Conservation (phyloP, 2,329 filamentous ascomycete species). For the Penicillium sp. region DNA sequence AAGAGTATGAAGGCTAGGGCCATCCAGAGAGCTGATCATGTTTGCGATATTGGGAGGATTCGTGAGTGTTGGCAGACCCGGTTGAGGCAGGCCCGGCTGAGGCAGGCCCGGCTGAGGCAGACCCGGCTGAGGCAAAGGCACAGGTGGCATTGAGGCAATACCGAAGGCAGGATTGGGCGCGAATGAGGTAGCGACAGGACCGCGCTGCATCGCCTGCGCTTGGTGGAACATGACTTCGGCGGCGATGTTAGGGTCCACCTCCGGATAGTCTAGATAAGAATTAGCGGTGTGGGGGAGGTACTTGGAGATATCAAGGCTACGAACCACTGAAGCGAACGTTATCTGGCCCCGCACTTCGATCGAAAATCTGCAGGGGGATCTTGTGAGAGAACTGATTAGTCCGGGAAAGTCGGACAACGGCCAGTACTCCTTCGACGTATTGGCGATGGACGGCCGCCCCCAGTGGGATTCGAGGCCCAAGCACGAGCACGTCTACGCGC, state of each 20-base stretch:
- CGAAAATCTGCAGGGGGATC: slow-evolving; percentile 79
- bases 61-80: slow-evolving; percentile 29
- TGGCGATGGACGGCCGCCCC: slow-evolving; percentile 77
- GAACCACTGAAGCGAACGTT: slow-evolving; percentile 73
- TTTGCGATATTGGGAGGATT: slow-evolving; percentile 55
- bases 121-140: slow-evolving; percentile 30
- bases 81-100: too few species aligned
- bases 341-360: slow-evolving; percentile 66
- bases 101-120: slow-evolving; percentile 27
- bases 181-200: slow-evolving; percentile 34
- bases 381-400: slow-evolving; percentile 65
- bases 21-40: slow-evolving; percentile 64
- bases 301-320: slow-evolving; percentile 15
- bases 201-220: slow-evolving; percentile 40
- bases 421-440: slow-evolving; percentile 81
- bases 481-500: slow-evolving; percentile 71
- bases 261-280: slow-evolving; percentile 63
- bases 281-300: neutral
- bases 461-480: slow-evolving; percentile 71
- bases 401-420: slow-evolving; percentile 71
- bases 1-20: slow-evolving; percentile 65
- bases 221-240: slow-evolving; percentile 70
- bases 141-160: slow-evolving; percentile 34
- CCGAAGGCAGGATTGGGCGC: slow-evolving; percentile 36
- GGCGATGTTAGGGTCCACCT: slow-evolving; percentile 71